Conservation (phyloP, 495 filamentous ascomycete genomes). For the Penicillium cinerascens region DNA sequence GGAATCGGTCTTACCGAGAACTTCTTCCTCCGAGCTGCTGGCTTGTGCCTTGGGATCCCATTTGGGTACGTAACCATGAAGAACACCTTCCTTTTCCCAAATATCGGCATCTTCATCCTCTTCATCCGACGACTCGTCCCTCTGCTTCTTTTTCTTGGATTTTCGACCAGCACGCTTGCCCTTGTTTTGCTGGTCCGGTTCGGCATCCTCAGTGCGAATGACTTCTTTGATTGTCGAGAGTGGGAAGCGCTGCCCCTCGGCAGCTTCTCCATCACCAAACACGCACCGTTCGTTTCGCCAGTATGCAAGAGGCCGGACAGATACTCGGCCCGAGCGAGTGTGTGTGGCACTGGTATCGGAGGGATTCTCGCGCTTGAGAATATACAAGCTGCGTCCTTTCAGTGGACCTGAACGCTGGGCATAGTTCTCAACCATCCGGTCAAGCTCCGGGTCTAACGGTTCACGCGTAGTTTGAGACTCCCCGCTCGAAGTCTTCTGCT, state of each 20-base stretch:
- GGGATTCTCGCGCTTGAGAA: conserved; percentile 67
- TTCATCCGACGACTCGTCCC: conserved; percentile 38
- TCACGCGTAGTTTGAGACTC: conserved; percentile 11
- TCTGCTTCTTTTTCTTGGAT: conserved; percentile 35
- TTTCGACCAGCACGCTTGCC: conserved; percentile 34
- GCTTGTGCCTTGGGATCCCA: conserved; percentile 54
- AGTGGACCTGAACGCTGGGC: conserved; percentile 43
- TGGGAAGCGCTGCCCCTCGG: conserved; percentile 50
- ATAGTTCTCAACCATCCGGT: conserved; percentile 42
- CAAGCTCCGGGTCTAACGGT: conserved; percentile 33
- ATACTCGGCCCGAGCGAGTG: conserved; percentile 54
- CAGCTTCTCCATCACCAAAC: conserved; percentile 57
- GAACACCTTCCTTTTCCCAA: conserved; percentile 60
- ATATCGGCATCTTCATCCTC: conserved; percentile 51
- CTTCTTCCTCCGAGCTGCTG: conserved; percentile 54
- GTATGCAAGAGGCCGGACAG: conserved; percentile 73
- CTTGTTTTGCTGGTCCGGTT: conserved; percentile 37
- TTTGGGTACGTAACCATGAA: conserved; percentile 53
- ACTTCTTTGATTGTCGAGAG: conserved; percentile 70
- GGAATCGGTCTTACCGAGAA: conserved; percentile 41
- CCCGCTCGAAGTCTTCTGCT: conserved; percentile 24
- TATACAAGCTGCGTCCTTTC: conserved; percentile 60
- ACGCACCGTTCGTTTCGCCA: conserved; percentile 83
- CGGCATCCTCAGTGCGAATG: conserved; percentile 64
- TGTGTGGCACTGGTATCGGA: conserved; percentile 43